Evolutionary conservation across 2,329 filamentous ascomycete species (phyloP), one percentile per base, ranked within the genome.

Genomic region (Ceratocystiopsis sp.): DNA sequence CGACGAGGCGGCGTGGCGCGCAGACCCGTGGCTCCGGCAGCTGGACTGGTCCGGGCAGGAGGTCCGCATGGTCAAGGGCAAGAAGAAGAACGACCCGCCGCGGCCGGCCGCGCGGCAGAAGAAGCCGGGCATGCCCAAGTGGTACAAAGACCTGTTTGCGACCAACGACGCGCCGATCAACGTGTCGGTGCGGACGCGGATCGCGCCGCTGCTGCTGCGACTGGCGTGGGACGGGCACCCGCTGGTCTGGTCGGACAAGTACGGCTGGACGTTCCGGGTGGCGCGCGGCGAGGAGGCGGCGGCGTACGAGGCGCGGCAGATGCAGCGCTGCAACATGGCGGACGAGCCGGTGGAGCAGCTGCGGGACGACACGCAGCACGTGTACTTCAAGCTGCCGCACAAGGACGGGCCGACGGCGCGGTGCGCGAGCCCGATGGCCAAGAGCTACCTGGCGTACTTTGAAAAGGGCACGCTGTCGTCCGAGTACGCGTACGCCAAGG

Each of bases 11-110:
- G 67, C 78, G 38, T 94, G 84, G 64, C 64, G 67, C 44, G 79
- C 72, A 36, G 89, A 98, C 54, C 84, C 87, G 6, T 98, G 93
- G 93, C 61, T 98, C 54, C 73, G 71, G 49, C 91, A 98, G 64
- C 71, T 98, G 42, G 87, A 98, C 64, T 98, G 91, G 91, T 83
- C 84, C 1, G 85, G 84, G 4, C 87, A 96, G 60, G 84, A 93
- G 58, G 70, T 94, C 48, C 87, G 75, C 56, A 91, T 89, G 82
- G 78, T 77, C 18, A 96, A 95, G 57, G 82, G 80, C 4, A 95
- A 91, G 64, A 87, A 82, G 61, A 95, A 94, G 59, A 68, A 65
- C 11, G 84, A 93, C 44, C 78, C 80, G 12, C 80, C 82, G 2
- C 69, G 85, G 38, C 85, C 80, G 29, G 81, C 78, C 9, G 78